Conservation (phyloP, 371 early-diverging fungal species). For the Syncephalastrum contaminatum region DNA sequence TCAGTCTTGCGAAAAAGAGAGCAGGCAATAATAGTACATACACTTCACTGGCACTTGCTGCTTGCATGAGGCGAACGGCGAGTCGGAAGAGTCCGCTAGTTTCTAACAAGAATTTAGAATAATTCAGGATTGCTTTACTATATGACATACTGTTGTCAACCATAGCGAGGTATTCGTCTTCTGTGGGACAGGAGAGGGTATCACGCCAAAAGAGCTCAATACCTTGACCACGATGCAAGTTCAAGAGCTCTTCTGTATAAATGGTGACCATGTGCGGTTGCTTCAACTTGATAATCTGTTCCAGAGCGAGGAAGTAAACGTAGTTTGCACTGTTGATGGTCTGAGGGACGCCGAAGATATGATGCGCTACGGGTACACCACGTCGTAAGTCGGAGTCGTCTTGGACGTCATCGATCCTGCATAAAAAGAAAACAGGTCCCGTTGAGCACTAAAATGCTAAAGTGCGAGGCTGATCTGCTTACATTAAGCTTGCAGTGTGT, state of each 20-base stretch:
- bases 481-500: slow-evolving; percentile 93
- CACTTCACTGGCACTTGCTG: slow-evolving; percentile 47
- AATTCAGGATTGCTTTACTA: not conserved
- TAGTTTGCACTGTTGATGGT: slow-evolving; percentile 96
- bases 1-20: not conserved
- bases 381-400: slow-evolving; percentile 88
- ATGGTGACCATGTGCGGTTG: slow-evolving; percentile 71
- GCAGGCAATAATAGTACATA: slow-evolving; percentile 19
- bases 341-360: slow-evolving; percentile 88
- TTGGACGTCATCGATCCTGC: slow-evolving; percentile 94
- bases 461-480: slow-evolving; percentile 20
- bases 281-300: slow-evolving; percentile 69
- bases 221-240: slow-evolving; percentile 88
- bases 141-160: slow-evolving; percentile 74
- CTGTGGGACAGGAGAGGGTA: slow-evolving; percentile 73
- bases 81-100: slow-evolving; percentile 92
- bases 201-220: slow-evolving; percentile 85
- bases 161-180: slow-evolving; percentile 87
- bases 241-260: slow-evolving; percentile 84
- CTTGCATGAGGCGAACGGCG: slow-evolving; percentile 90
- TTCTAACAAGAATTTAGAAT: slow-evolving; percentile 49
- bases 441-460: no score
- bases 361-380: slow-evolving; percentile 94
- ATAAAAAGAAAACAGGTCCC: not conserved
- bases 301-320: slow-evolving; percentile 90